Evolutionary conservation across 176 grass and related monocot species (phyloP), one percentile per base, ranked within the genome.

Genomic region (Secale cereale): DNA sequence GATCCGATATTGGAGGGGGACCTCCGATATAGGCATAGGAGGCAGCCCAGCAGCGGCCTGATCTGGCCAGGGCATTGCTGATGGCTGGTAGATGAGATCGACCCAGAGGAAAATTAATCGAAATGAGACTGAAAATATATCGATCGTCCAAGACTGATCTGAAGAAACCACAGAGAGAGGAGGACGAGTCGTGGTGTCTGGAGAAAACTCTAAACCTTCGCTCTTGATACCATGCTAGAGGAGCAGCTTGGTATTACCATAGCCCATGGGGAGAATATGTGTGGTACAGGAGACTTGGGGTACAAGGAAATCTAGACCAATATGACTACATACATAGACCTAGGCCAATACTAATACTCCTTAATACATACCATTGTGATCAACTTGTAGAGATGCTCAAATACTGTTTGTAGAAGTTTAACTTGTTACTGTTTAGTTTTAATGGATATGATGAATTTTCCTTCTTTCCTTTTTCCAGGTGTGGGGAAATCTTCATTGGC

Each of bases 401-500:
- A 45, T 78, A 56, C 32, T 60, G 22, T 69, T 68, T 68, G 15
- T 77, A 56, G 16, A 23, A 54, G 74, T 67, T 59, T 78, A 5
- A 5, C 56, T 26, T 57, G 16, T 71, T 83, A 16, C 83, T 28
- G 13, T 68, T 84, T 22, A 29, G 35, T 83, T 87, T 17, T 29
- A 29, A 8, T 4, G 16, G 12, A 76, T 27, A 31, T 87, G 46
- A 83, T 29, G 43, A 66, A 6, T 45, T 82, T 5, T 25, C 48
- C 3, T 56, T 62, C 10, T 77, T 59, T 79, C 78, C 6, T 77
- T 60, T 79, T 81, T 26, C 19, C 65, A 99, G 97, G 91, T 79
- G 97, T 99, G 33, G 97, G 97, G 19, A 99, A 99, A 85, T 94
- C 97, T 84, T 99, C 97, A 60, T 65, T 99, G 32, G 84, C 91